These are phyloP conservation scores for Phytophthora citrophthora DNA, from an alignment of 352 stramenopile genomes.

Conservation along the genomic window DNA sequence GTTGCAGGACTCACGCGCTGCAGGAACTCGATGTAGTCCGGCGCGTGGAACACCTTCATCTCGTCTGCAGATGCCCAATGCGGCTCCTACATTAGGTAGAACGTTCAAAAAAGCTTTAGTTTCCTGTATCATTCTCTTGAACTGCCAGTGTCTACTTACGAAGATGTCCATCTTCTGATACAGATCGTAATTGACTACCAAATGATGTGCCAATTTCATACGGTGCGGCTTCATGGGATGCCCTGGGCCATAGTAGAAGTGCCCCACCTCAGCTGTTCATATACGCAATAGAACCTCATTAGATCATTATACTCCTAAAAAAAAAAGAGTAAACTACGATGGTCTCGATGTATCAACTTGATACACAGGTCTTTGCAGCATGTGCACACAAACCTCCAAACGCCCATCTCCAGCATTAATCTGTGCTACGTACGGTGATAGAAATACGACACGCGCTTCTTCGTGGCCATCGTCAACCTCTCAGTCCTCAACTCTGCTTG, in stretches of 20 bases:
- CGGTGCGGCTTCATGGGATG: conserved; percentile 98
- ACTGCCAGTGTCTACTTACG: conserved; percentile 40
- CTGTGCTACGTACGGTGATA: conserved; percentile 73
- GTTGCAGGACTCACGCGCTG: conserved; percentile 95
- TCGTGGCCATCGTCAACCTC: conserved; percentile 28
- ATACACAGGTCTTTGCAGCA: conserved; percentile 1
- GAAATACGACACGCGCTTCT: conserved; percentile 87
- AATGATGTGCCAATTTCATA: conserved; percentile 97
- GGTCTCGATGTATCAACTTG: too few relatives aligned
- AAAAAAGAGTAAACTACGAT: too few relatives aligned
- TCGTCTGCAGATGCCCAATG: conserved; percentile 88
- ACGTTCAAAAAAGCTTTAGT: not conserved
- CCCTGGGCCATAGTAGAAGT: conserved; percentile 96
- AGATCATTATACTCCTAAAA: not conserved
- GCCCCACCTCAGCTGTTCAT: conserved; percentile 89
- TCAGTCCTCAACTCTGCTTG: conserved; percentile 1
- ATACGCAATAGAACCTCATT: not conserved
- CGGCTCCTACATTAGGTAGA: conserved; percentile 52
- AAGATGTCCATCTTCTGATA: conserved; percentile 99
- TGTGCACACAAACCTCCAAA: not conserved
- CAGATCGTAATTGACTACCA: conserved; percentile 97
- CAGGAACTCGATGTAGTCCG: conserved; percentile 99
- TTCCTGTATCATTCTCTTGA: not conserved
- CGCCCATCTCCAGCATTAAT: too few relatives aligned
- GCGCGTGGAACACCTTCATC: conserved; percentile 96